Percentiles rank a stretch among this genome's conserved stretches.
Evolutionary conservation across 495 filamentous ascomycete genomes (phyloP).

Genomic region (Physcia stellaris): DNA sequence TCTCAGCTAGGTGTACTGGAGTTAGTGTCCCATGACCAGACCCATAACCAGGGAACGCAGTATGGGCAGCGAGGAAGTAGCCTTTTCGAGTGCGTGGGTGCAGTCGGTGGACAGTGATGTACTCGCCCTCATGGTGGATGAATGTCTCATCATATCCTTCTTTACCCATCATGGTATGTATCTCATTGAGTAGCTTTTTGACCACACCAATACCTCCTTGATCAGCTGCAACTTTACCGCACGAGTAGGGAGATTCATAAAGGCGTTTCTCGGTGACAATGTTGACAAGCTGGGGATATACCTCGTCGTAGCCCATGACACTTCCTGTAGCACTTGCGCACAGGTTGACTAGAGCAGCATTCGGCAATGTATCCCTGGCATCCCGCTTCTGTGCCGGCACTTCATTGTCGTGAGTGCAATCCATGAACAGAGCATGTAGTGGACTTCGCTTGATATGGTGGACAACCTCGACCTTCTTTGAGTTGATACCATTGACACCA

Average conservation of each 20-base stretch:
- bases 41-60: slow-evolving; percentile 79
- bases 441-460: slow-evolving; percentile 65
- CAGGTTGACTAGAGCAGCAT: slow-evolving; percentile 88
- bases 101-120: slow-evolving; percentile 89
- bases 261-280: slow-evolving; percentile 75
- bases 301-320: slow-evolving; percentile 97
- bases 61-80: slow-evolving; percentile 89
- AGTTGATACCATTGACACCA: slow-evolving; percentile 24
- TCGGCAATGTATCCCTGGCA: slow-evolving; percentile 88
- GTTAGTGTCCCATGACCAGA: slow-evolving; percentile 62
- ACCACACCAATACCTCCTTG: slow-evolving; percentile 75
- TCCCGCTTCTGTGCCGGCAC: slow-evolving; percentile 91
- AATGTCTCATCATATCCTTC: slow-evolving; percentile 91
- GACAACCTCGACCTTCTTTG: slow-evolving; percentile 40
- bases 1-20: slow-evolving; percentile 63
- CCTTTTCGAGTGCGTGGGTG: slow-evolving; percentile 83
- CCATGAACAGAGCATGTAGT: slow-evolving; percentile 93
- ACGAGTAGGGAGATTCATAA: slow-evolving; percentile 63
- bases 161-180: slow-evolving; percentile 86
- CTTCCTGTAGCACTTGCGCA: slow-evolving; percentile 87
- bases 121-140: slow-evolving; percentile 91
- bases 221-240: slow-evolving; percentile 41
- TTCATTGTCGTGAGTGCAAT: slow-evolving; percentile 98
- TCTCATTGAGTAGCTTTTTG: slow-evolving; percentile 81
- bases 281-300: slow-evolving; percentile 84